Percentiles rank a stretch among this genome's conserved stretches.
phyloP scores from a whole-genome alignment of 139 green algal species.

The Chlamydomonas incerta region DNA sequence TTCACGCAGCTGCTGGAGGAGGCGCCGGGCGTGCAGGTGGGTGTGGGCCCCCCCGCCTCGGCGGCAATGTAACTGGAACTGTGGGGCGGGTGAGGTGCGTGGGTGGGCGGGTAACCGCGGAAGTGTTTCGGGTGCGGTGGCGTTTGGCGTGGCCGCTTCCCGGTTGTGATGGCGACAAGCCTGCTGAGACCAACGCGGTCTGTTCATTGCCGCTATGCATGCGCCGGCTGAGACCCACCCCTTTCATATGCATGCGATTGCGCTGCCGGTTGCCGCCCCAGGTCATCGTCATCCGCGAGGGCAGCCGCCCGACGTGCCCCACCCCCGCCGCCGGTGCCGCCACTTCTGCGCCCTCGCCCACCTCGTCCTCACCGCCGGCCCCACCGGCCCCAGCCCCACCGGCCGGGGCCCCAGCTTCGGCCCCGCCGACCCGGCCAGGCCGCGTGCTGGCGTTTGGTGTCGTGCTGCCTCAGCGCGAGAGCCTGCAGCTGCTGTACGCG shows the following conservation, averaged over 20 bases:
- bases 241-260: neutral
- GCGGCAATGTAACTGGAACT: no score
- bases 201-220: no score
- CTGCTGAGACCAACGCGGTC: no score
- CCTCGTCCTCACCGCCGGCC: neutral
- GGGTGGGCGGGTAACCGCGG: neutral
- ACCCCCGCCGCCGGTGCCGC: no score
- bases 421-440: no score
- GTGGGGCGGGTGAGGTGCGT: neutral
- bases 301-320: no score
- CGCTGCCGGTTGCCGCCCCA: neutral
- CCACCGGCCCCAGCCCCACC: neutral
- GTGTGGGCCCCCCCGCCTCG: no score
- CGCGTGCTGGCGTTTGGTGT: conserved; percentile 28
- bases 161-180: no score
- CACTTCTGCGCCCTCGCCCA: no score
- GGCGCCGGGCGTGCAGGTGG: conserved; percentile 3
- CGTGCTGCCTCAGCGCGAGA: conserved; percentile 25
- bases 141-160: neutral
- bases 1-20: conserved; percentile 16
- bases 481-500: conserved; percentile 36
- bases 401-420: no score
- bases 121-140: neutral
- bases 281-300: conserved; percentile 10
- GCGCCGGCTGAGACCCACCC: no score